Evolutionary conservation across 345 rosid species (phyloP), one percentile per base, ranked within the genome.

Genomic region (Cardamine chenopodiifolia): DNA sequence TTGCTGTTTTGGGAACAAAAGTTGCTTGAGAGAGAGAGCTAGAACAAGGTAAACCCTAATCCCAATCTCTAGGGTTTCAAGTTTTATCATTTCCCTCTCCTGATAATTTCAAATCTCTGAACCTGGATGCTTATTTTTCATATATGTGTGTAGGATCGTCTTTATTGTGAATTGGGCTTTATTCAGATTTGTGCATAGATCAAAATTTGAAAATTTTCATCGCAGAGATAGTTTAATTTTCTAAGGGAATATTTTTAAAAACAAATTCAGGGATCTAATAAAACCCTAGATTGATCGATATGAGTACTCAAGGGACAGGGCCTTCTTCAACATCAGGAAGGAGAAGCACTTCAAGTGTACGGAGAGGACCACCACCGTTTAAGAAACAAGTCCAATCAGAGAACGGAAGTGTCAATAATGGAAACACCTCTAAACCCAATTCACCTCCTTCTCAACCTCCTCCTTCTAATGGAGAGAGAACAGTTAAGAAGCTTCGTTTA

Each of bases 401-500:
- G 14, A 85, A 83, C 52, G 89, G 84, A 56, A 76, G 71, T 62
- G 80, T 78, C 25, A 82, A 82, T 22, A 83, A 82, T 34, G 95
- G 87, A 58, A 79, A 56, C 72, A 39, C 75, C 59, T 75, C 92
- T 8, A 90, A 92, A 70, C 96, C 93, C 20, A 66, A 90, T 63
- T 91, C 99, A 54, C 97, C 92, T 28, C 82, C 86, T 69, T 17
- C 85, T 62, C 87, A 78, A 63, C 74, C 83, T 23, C 82, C 81
- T 37, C 85, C 85, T 29, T 78, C 59, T 63, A 71, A 72, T 7
- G 88, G 79, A 31, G 98, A 92, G 82, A 88, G 97, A 85, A 96
- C 97, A 0, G 99, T 96, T 17, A 96, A 90, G 90, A 90, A 89
- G 80, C 82, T 96, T 73, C 75, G 93, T 55, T 71, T 92, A 72